Evolutionary conservation across 2,329 filamentous ascomycete species (phyloP), one percentile per base, ranked within the genome.

Genomic region (Fusarium secorum): DNA sequence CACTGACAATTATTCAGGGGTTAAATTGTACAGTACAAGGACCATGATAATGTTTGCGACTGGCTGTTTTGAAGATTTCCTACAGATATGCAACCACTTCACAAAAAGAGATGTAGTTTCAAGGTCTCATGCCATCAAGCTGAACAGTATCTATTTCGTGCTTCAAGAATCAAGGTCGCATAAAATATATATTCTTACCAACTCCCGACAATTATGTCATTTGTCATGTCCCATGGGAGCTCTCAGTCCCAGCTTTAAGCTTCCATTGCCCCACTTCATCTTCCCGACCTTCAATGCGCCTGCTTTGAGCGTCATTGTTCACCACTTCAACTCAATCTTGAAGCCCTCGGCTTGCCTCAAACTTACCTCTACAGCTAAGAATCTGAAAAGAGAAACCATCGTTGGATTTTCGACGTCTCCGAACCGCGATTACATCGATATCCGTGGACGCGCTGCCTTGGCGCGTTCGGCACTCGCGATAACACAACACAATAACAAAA

Each of bases 181-280:
- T 18, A 20, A 24, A 14, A 33, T 9, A 18, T 3, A 20, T 33
- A 18, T 18, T 32, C 45, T 51, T 17, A 32, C 28, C 28, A 18
- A 14, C 18, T 20, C 22, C 20, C 20, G 9, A 22, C 41, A 45
- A 56, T 66, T 44, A 71, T 71, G 66, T 60, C 62, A 67, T 51
- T 38, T 51, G 41, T 52, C 42, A 26, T 49, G 55, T 45, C 38
- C 42, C 46, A 38, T 35, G 36, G 41, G 24, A 33, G 35, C 59
- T 46, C 20, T 28, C 20, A n/a, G 18, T 52, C 22, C 14, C 13
- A 39, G 17, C 46, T 24, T 51, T 32, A 35, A 67, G 55, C 66
- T 70, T 28, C 24, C 13, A 22, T 7, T 24, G 68, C 59, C 60
- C 71, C 71, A 74, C 71, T 52, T 51, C 41, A 22, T 42, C 41